Evolutionary conservation across 306 rosid genomes (phyloP).

Genomic region (Myrica gale): DNA sequence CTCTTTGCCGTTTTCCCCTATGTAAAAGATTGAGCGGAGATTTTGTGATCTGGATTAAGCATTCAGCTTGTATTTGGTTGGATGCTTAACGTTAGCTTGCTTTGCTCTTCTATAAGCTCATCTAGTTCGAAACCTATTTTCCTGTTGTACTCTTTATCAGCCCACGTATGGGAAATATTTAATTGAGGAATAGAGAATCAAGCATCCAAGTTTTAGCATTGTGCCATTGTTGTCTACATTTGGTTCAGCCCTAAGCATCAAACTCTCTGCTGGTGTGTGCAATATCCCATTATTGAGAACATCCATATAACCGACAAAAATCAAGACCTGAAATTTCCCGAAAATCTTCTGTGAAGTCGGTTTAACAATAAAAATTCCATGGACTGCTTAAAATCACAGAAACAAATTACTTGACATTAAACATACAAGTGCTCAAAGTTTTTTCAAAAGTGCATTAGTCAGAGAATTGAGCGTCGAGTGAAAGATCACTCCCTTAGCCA

Average conservation of each 20-base stretch:
- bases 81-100: not conserved
- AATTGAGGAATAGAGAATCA: too few relatives aligned
- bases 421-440: not conserved
- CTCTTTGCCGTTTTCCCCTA: constrained; percentile 24
- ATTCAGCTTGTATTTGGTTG: not conserved
- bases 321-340: not conserved
- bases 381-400: not conserved
- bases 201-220: too few relatives aligned
- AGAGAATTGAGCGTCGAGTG: constrained; percentile 13
- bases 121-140: not conserved
- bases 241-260: too few relatives aligned
- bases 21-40: constrained; percentile 9
- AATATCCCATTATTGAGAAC: too few relatives aligned
- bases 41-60: not conserved
- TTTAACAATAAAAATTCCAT: constrained; percentile 9
- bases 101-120: not conserved
- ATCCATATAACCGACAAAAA: not conserved
- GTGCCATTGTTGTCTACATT: too few relatives aligned
- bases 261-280: too few relatives aligned
- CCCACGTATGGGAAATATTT: not conserved
- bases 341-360: not conserved
- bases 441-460: constrained; percentile 30
- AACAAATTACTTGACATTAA: not conserved
- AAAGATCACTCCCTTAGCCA: constrained; percentile 75
- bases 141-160: not conserved